Percentiles rank a stretch among this genome's conserved stretches.
Evolutionary conservation across 2,329 filamentous ascomycete genomes (phyloP).

Genomic region (Penicillium fuscoglaucum): DNA sequence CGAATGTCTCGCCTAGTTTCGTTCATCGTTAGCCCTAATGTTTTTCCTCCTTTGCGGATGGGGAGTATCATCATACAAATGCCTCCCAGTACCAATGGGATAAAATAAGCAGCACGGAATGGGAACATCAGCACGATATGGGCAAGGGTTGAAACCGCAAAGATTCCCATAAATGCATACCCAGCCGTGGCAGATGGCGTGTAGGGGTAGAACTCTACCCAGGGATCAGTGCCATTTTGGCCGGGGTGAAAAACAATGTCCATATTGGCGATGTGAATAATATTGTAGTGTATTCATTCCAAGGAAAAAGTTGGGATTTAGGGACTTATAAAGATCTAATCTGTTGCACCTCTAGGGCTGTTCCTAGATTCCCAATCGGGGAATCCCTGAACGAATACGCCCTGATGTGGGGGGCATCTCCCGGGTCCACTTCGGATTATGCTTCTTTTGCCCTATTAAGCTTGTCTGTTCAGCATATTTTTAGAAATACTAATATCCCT

Average conservation of each 20-base stretch:
- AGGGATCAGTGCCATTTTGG: constrained; percentile 33
- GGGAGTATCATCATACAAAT: constrained; percentile 31
- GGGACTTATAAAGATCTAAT: not conserved
- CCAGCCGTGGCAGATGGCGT: constrained; percentile 37
- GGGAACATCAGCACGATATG: constrained; percentile 37
- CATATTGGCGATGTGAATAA: constrained; percentile 18
- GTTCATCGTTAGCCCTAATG: not conserved
- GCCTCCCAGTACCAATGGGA: constrained; percentile 39
- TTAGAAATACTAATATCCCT: not conserved
- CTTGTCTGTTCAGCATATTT: not conserved
- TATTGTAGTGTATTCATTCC: not conserved
- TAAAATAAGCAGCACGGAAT: constrained; percentile 38
- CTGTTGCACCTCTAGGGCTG: not conserved
- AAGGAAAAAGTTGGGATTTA: not conserved
- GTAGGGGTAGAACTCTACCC: constrained; percentile 41
- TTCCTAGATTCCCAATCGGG: constrained; percentile 21
- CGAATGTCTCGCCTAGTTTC: constrained; percentile 35
- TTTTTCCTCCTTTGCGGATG: not conserved
- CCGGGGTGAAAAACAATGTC: constrained; percentile 35
- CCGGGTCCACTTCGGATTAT: not conserved
- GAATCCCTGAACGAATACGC: constrained; percentile 34
- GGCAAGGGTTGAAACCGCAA: constrained; percentile 31
- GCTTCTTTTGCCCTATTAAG: not conserved
- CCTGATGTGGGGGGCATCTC: constrained; percentile 11
- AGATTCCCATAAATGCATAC: constrained; percentile 39